phyloP scores from a whole-genome alignment of 2,329 filamentous ascomycete species.

The Aureobasidium leucospermi region DNA sequence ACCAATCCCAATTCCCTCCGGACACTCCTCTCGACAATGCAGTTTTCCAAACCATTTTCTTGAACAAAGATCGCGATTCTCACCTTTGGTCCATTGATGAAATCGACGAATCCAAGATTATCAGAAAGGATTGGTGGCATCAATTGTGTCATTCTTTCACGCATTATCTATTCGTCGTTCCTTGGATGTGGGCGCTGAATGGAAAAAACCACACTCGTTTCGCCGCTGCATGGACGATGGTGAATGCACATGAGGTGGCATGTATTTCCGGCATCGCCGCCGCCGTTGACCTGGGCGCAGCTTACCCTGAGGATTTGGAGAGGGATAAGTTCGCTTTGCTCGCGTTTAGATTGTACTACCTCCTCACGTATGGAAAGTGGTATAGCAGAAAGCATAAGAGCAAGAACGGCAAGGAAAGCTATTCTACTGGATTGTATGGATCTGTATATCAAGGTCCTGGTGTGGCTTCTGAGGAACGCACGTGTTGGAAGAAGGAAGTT shows the following conservation, averaged over 20 bases:
- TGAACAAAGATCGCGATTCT: conserved; percentile 49
- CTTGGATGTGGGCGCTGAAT: conserved; percentile 65
- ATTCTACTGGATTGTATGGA: conserved; percentile 53
- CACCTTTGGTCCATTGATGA: conserved; percentile 54
- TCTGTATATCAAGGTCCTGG: conserved; percentile 55
- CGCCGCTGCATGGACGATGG: conserved; percentile 61
- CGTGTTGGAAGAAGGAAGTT: conserved; percentile 47
- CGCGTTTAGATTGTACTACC: conserved; percentile 54
- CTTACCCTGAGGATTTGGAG: conserved; percentile 56
- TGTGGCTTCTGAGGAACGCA: conserved; percentile 44
- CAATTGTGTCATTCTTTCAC: conserved; percentile 58
- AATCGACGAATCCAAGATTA: conserved; percentile 54
- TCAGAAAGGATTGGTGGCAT: conserved; percentile 60
- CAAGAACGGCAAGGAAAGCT: conserved; percentile 44
- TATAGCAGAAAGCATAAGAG: conserved; percentile 38
- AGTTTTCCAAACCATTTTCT: conserved; percentile 64
- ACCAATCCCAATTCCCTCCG: conserved; percentile 62
- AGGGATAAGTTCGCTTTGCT: conserved; percentile 55
- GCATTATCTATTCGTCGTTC: conserved; percentile 59
- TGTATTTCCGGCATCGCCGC: conserved; percentile 65
- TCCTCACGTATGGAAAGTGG: conserved; percentile 56
- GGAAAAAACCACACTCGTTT: conserved; percentile 56
- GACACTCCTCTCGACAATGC: conserved; percentile 50
- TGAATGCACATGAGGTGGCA: conserved; percentile 64
- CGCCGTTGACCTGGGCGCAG: conserved; percentile 60